Base-by-base conservation (phyloP, 768 basidiomycete species). In the Mycena belliarum region DNA sequence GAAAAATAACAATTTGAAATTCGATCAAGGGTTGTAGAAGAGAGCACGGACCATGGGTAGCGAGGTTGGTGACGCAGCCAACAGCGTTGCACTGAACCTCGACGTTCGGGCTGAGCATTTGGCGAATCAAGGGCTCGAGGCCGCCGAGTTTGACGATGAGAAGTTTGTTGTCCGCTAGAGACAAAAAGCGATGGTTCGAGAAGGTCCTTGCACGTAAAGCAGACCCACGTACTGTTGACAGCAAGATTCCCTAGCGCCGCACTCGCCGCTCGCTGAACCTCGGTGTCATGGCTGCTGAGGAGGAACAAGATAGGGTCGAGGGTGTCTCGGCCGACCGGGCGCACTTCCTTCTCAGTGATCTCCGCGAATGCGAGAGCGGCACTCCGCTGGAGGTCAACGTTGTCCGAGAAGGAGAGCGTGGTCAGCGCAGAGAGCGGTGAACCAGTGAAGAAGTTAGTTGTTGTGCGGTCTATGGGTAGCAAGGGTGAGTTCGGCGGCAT, bases 11-110 rank as follows among this genome's bases (percentile, higher is more conserved):
- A 55, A 55, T 56, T 52, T 16, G 25, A 35, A 42, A 23, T 64
- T 49, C 42, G 29, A 43, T 21, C 7, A n/a, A 41, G 55, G 50
- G 64, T 14, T 42, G 43, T 55, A 59, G 37, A 52, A 51, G 25
- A 72, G n/a, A n/a, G n/a, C n/a, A n/a, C 85, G 52, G 56, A 96
- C 95, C 96, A 75, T 98, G 96, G 1, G 96, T 99, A 15, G 97
- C 97, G 42, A 99, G 82, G 71, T 99, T 99, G 18, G 97, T 99
- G 49, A 99, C 94, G 70, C 97, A 99, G 32, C 97, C 97, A 24
- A 99, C 97, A 26, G 97, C 97, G 70, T 99, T 99, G 78, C 97
- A 99, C 73, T 98, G 97, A 2, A 99, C 97, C 71, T 99, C 97
- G 40, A 98, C 96, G 68, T 98, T 99, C 2, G 95, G 95, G 65